Evolutionary conservation across 129 eudicot species (phyloP), one percentile per base, ranked within the genome.

Genomic region (Heracleum sosnowskyi): DNA sequence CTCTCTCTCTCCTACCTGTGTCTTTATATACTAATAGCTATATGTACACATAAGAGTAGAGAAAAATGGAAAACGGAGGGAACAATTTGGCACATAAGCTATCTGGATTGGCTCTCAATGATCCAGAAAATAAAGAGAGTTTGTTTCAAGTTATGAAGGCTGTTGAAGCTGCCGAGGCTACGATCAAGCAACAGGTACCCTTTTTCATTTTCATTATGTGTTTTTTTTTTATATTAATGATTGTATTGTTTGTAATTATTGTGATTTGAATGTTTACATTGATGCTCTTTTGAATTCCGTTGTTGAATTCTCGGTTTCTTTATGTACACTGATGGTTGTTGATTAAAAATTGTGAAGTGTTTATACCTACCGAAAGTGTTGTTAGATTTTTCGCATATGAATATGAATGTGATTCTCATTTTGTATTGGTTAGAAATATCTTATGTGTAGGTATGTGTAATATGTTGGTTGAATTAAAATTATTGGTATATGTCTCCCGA

Each of bases 121-220:
- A 46, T 63, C 18, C 36, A 31, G 79, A 76, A 57, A 87, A 84
- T 77, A 83, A 70, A 68, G 88, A 89, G 76, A 93, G 90, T 51
- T 79, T 91, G 85, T 89, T 83, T 91, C 93, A 93, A 88, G 97
- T 93, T 22, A 86, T 88, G 90, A 93, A 91, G 85, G 98, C 93
- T 18, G 91, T 93, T 29, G 97, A 93, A 85, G 97, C 96, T 80
- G 98, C 98, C 34, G 98, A 93, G 81, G 89, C 91, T 53, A 91
- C 97, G 31, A 93, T 93, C 41, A 88, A 88, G 74, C 97, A 93
- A 70, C 98, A 93, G 96, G 98, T 90, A 16, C 45, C 22, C n/a
- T 22, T 53, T 53, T 0, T 60, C 68, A n/a, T 10, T 57, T 55
- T n/a, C 3, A n/a, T 60, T 60, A 10, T 60, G 68, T 60, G 28